These are phyloP conservation scores for Silene uniflora DNA, from an alignment of 148 eudicot genomes.

Conservation along the genomic window DNA sequence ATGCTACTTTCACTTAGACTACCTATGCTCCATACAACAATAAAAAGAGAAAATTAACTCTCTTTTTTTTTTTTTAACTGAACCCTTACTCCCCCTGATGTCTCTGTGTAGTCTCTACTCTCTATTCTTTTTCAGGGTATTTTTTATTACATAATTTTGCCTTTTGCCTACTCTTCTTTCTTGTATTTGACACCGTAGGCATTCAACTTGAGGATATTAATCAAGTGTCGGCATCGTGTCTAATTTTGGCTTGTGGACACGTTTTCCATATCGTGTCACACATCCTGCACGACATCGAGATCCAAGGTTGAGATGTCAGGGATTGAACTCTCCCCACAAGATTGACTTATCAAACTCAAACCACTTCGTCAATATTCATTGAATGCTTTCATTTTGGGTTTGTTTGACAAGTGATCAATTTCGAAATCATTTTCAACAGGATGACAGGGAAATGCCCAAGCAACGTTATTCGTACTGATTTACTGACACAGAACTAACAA, in stretches of 20 bases:
- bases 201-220: no score
- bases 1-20: not conserved
- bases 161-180: not conserved
- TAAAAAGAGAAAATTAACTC: not conserved
- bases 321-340: not conserved
- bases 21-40: not conserved
- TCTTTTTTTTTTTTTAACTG: no score
- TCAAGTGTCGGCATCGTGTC: no score
- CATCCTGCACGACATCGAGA: not conserved
- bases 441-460: not conserved
- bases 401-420: not conserved
- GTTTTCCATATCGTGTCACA: no score
- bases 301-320: not conserved
- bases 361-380: not conserved
- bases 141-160: not conserved
- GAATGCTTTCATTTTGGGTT: not conserved
- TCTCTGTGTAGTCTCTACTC: no score
- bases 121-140: no score
- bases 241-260: no score
- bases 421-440: not conserved
- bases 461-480: not conserved
- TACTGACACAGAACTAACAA: not conserved
- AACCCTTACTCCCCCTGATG: no score
- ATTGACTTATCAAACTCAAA: not conserved
- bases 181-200: no score